Percentiles rank a stretch among this genome's conserved stretches.
Conservation (phyloP, 2,329 filamentous ascomycete species). For the Ilyonectria robusta region DNA sequence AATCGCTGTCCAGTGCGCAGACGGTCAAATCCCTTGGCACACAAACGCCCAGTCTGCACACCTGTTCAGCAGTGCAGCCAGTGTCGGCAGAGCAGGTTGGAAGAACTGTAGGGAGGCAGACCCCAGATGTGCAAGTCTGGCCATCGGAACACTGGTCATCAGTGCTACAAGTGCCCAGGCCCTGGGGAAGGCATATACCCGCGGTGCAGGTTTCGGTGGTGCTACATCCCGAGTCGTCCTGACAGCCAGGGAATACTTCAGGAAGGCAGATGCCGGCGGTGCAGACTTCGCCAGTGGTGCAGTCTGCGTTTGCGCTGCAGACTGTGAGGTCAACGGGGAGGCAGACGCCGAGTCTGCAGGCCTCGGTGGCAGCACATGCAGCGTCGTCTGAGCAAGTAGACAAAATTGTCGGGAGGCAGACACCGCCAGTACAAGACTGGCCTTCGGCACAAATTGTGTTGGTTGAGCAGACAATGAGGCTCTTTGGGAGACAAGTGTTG, state of each 20-base stretch:
- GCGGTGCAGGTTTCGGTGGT: background rate
- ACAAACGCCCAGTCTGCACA: constrained; percentile 24
- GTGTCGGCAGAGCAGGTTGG: constrained; percentile 8
- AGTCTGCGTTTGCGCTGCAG: background rate
- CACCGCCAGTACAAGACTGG: constrained; percentile 4
- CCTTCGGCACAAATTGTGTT: background rate
- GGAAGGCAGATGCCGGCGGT: constrained; percentile 21
- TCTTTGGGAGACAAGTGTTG: background rate
- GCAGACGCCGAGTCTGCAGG: constrained; percentile 20
- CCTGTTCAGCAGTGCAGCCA: constrained; percentile 17
- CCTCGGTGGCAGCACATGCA: background rate
- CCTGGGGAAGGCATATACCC: constrained; percentile 7
- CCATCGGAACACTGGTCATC: background rate
- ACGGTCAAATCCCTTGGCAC: constrained; percentile 3
- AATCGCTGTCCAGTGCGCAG: constrained; percentile 14
- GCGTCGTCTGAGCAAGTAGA: constrained; percentile 11
- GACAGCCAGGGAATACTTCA: constrained; percentile 21
- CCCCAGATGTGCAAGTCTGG: constrained; percentile 7
- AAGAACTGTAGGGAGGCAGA: constrained; percentile 16
- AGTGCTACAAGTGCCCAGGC: background rate
- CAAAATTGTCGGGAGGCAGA: constrained; percentile 14
- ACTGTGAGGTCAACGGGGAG: constrained; percentile 1
- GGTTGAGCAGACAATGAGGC: constrained; percentile 4
- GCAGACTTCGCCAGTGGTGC: constrained; percentile 10
- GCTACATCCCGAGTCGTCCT: background rate